Base-by-base conservation (phyloP, 805 yeast species). In the Candida pseudofarinosa region DNA sequence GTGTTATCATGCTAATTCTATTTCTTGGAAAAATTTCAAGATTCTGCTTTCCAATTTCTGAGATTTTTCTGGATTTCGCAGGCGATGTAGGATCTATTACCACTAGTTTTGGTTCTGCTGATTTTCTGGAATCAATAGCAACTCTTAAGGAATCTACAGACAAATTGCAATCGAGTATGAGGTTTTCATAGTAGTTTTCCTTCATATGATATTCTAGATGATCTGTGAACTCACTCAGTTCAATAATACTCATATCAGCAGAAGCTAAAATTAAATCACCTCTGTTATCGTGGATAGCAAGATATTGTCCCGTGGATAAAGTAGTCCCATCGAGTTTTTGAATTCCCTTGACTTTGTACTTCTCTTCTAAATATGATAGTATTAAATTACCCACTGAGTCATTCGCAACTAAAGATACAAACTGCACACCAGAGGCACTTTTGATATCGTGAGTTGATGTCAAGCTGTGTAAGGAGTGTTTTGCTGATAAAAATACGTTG, bases 161-260 rank as follows among this genome's bases (percentile, higher is more conserved):
- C 3, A 88, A 60, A 54, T 88, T 88, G 35, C 88, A 81, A 57
- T 88, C 96, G 37, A 83, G 56, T 3, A 84, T 69, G 5, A 85
- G 72, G 19, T 64, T 59, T 7, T 64, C 59, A 0, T 95, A 85
- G 4, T 58, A 49, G 1, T 71, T 58, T 10, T 55, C 40, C 1
- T 48, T 45, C 4, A 88, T 50, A 47, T 76, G 69, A 0, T 59
- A 33, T 2, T 53, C 45, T 2, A 84, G 68, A 45, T 75, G 77
- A 0, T 62, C 59, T 0, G 61, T 39, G 12, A 79, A 67, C 36
- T 78, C 45, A 19, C 69, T 62, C 14, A 48, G 44, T 49, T 85
- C 85, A 17, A 82, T 65, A 7, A 83, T 77, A n/a, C 69, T 68
- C 96, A 89, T 88, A 55, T 87, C 96, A 3, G 95, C 91, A 54